Evolutionary conservation across 2,329 filamentous ascomycete species (phyloP).

Genomic region (Cladosporium sphaerospermum): DNA sequence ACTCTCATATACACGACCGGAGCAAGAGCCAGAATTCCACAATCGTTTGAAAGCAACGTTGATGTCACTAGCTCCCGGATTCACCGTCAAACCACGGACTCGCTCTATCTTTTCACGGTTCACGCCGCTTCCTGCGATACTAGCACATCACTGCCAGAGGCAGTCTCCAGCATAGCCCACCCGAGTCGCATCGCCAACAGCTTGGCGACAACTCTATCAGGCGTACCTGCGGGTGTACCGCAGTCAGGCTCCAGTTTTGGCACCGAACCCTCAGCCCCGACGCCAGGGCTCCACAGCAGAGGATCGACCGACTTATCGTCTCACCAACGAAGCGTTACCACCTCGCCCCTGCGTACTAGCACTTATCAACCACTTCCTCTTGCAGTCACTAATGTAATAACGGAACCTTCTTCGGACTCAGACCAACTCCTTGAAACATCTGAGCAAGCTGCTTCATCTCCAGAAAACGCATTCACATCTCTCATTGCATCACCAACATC

Average conservation of each 20-base stretch:
- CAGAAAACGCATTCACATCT: background rate
- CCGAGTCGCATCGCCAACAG: background rate
- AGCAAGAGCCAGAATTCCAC: background rate
- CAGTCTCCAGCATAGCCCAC: constrained; percentile 3
- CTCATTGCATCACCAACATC: background rate
- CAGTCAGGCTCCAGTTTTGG: constrained; percentile 7
- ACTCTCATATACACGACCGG: background rate
- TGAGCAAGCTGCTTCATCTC: background rate
- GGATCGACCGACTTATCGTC: background rate
- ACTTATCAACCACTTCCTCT: background rate
- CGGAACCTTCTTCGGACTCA: background rate
- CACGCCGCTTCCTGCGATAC: background rate
- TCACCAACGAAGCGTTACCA: background rate
- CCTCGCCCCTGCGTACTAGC: background rate
- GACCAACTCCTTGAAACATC: background rate
- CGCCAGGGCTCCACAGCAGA: background rate
- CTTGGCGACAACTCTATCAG: constrained; percentile 2
- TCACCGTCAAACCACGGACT: background rate
- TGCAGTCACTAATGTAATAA: background rate
- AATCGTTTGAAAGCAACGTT: background rate
- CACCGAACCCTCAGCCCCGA: background rate
- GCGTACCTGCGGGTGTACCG: background rate
- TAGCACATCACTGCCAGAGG: background rate
- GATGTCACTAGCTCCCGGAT: background rate
- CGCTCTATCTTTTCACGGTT: background rate